A percentile compares a stretch with the other conserved stretches of the same genome.
phyloP scores from a whole-genome alignment of 2,329 filamentous ascomycete genomes.

The Fusarium sp. region DNA sequence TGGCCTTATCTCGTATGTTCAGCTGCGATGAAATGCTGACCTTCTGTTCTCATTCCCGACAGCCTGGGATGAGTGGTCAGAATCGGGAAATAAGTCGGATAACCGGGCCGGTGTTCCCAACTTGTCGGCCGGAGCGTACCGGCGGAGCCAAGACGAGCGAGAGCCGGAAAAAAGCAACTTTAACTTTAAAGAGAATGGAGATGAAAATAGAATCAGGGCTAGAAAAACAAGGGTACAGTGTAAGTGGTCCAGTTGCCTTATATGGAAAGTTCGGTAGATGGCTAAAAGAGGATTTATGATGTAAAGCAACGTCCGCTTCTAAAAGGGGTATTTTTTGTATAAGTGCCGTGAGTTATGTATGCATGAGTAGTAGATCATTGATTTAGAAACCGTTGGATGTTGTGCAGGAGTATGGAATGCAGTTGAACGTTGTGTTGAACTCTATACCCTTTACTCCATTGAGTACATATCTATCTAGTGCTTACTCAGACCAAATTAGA shows the following conservation, averaged over 20 bases:
- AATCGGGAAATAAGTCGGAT: constrained; percentile 32
- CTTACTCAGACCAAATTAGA: not conserved
- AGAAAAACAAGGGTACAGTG: not conserved
- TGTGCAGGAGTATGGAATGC: not conserved
- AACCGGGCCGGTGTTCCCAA: constrained; percentile 39
- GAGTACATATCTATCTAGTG: not conserved
- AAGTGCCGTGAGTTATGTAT: constrained; percentile 21
- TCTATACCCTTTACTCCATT: not conserved
- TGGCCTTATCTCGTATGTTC: constrained; percentile 9
- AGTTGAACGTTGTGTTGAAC: not conserved
- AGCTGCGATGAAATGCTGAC: constrained; percentile 1
- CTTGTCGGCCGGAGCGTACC: constrained; percentile 26
- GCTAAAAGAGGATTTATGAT: constrained; percentile 5
- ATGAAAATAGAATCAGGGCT: not conserved
- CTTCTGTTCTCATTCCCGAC: constrained; percentile 13
- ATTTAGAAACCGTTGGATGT: not conserved
- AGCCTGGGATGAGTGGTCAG: constrained; percentile 18
- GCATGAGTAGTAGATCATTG: constrained; percentile 13
- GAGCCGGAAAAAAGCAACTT: constrained; percentile 21
- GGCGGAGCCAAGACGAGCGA: constrained; percentile 30
- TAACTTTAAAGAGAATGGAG: not conserved
- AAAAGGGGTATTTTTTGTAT: constrained; percentile 1
- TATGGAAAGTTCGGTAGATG: constrained; percentile 22
- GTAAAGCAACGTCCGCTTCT: not conserved
- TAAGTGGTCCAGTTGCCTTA: constrained; percentile 8